Evolutionary conservation across 2,329 filamentous ascomycete species (phyloP).

Genomic region (Stenocarpella maydis): DNA sequence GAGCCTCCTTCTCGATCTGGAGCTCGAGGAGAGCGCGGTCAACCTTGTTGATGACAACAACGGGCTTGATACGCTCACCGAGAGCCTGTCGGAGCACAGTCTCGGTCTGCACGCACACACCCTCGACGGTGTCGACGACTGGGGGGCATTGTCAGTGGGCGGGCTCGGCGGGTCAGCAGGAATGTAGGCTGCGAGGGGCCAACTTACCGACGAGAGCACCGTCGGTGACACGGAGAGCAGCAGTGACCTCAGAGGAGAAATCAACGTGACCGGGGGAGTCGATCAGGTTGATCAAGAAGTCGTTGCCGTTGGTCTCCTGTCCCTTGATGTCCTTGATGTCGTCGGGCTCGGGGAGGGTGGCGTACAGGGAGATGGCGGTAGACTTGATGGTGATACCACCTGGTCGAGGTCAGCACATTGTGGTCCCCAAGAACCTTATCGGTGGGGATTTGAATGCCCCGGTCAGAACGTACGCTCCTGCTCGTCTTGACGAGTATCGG

Average conservation of each 20-base stretch:
- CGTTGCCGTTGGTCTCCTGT: conserved; percentile 87
- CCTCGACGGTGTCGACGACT: conserved; percentile 99
- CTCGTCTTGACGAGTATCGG: conserved; percentile 96
- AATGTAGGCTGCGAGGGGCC: too few species aligned
- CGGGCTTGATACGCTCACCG: conserved; percentile 99
- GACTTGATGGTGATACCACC: conserved; percentile 99
- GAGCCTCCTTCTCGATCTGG: conserved; percentile 97
- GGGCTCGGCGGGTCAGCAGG: too few species aligned
- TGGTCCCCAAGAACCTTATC: background rate
- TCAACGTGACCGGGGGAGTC: conserved; percentile 99
- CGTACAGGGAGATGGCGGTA: conserved; percentile 98
- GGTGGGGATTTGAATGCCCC: background rate
- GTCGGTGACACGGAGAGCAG: conserved; percentile 99
- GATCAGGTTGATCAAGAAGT: conserved; percentile 99
- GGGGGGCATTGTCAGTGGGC: background rate
- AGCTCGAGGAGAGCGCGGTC: conserved; percentile 99
- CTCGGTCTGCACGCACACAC: conserved; percentile 99
- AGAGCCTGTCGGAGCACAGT: conserved; percentile 99
- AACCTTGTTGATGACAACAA: conserved; percentile 99
- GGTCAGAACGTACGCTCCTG: conserved; percentile 74
- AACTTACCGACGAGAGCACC: conserved; percentile 81
- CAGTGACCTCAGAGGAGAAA: conserved; percentile 99
- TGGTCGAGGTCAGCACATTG: conserved; percentile 29
- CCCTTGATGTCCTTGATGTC: conserved; percentile 94
- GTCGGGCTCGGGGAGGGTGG: conserved; percentile 79